These are phyloP conservation scores for Uronychia setigera DNA, from an alignment of 73 alveolate genomes.

Conservation along the genomic window DNA sequence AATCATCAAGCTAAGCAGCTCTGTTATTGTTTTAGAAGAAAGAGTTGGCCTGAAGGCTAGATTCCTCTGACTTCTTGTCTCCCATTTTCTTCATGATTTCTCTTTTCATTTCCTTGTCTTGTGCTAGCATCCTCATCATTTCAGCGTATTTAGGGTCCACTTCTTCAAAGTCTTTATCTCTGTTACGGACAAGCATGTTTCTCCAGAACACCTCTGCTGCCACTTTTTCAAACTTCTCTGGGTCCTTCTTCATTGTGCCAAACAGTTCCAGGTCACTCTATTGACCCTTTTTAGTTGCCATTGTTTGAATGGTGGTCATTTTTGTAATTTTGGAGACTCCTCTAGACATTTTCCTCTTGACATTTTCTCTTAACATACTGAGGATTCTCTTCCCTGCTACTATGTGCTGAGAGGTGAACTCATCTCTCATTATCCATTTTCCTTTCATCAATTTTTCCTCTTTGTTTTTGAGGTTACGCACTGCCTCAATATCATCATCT, in stretches of 20 bases:
- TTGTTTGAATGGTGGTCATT: too few species aligned
- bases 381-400: not conserved
- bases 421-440: not conserved
- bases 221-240: not conserved
- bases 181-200: not conserved
- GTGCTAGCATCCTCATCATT: not conserved
- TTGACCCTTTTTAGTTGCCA: too few species aligned
- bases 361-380: not conserved
- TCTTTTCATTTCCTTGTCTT: not conserved
- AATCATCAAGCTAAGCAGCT: not conserved
- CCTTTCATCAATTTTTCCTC: not conserved
- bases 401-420: not conserved
- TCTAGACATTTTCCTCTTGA: not conserved
- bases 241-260: not conserved
- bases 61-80: not conserved
- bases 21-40: not conserved
- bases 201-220: conserved; percentile 6
- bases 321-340: not conserved
- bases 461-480: not conserved
- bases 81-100: not conserved
- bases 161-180: not conserved
- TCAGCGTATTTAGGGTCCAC: not conserved
- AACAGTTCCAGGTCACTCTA: not conserved
- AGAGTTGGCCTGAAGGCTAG: not conserved
- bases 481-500: not conserved